Conservation (phyloP, 345 rosid species). For the Hibiscus mutabilis region DNA sequence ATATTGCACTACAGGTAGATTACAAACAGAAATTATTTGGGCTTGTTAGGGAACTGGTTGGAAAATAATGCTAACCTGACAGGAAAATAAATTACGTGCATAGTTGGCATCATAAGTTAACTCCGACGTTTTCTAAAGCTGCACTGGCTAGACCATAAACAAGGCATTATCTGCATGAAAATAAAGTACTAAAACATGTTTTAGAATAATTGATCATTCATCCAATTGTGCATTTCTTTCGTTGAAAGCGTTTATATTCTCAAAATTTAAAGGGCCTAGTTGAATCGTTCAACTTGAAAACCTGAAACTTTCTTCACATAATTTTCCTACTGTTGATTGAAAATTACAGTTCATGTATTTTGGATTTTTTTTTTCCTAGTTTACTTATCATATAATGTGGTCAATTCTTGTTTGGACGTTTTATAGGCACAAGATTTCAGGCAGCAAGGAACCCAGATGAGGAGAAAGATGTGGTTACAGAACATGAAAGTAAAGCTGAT, state of each 20-base stretch:
- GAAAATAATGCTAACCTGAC: neutral
- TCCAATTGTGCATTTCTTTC: too few species aligned
- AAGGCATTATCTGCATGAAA: neutral
- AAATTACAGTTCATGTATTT: neutral
- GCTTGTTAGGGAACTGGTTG: neutral
- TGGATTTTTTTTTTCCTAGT: neutral
- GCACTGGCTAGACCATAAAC: neutral
- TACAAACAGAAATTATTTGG: neutral
- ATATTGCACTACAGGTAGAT: neutral
- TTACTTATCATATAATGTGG: neutral
- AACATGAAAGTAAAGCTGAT: conserved; percentile 72
- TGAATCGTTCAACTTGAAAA: neutral
- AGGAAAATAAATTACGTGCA: neutral
- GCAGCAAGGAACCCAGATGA: conserved; percentile 57
- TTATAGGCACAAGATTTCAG: conserved; percentile 71
- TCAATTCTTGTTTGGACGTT: neutral
- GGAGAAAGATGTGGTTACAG: conserved; percentile 72
- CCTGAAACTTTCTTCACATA: neutral
- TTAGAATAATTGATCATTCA: neutral
- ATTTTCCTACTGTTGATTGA: neutral
- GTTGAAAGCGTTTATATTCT: too few species aligned
- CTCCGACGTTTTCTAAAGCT: neutral
- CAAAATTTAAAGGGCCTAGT: too few species aligned
- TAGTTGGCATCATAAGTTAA: too few species aligned
- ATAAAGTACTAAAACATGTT: neutral